A percentile compares a stretch with the other conserved stretches of the same genome.
Evolutionary conservation across 2,329 filamentous ascomycete genomes (phyloP).

Genomic region (Knufia fluminis): DNA sequence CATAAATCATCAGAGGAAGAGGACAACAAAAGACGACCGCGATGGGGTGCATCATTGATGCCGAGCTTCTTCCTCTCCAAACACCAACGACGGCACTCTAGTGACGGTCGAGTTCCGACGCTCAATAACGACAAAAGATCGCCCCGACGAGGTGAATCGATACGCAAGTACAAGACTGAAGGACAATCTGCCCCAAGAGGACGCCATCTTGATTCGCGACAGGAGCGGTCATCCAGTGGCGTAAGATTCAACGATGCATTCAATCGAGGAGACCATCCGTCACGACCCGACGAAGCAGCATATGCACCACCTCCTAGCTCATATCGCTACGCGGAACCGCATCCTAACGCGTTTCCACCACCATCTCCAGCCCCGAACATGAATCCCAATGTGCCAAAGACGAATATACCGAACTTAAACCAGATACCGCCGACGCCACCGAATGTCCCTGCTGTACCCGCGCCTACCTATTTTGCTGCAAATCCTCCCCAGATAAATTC

Average conservation of each 20-base stretch:
- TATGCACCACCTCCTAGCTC: constrained; percentile 1
- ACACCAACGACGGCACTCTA: constrained; percentile 20
- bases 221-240: background rate
- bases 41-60: constrained; percentile 15
- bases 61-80: constrained; percentile 19
- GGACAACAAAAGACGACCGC: constrained; percentile 10
- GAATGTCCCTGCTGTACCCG: too few relatives aligned
- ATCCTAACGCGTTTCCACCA: background rate
- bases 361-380: background rate
- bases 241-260: constrained; percentile 1
- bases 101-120: constrained; percentile 12
- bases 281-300: background rate
- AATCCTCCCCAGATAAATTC: background rate
- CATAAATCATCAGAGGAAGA: constrained; percentile 17
- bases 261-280: background rate
- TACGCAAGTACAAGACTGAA: constrained; percentile 7
- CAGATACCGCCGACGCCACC: background rate
- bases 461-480: background rate
- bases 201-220: background rate
- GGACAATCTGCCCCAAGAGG: background rate
- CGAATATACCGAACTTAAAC: background rate
- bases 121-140: background rate
- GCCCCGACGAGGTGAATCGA: constrained; percentile 1
- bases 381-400: background rate
- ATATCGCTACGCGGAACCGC: constrained; percentile 7